These are phyloP conservation scores for Lepidopterella palustris DNA, from an alignment of 495 filamentous ascomycete species.

Conservation along the genomic window DNA sequence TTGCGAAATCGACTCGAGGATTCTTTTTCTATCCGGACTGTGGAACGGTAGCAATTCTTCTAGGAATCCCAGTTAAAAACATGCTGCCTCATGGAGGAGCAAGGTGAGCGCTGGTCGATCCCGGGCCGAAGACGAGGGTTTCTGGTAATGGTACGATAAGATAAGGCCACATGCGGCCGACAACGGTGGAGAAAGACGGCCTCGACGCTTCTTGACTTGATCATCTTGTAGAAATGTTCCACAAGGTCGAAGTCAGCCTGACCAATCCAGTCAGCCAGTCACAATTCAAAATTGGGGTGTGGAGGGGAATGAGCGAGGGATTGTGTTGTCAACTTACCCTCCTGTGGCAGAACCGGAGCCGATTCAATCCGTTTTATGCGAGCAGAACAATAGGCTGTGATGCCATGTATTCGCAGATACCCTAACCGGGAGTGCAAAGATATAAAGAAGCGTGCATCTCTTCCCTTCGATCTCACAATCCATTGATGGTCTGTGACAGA, in stretches of 20 bases:
- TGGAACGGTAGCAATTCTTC: slow-evolving; percentile 1
- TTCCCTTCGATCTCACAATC: neutral
- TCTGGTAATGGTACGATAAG: slow-evolving; percentile 1
- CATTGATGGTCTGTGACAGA: neutral
- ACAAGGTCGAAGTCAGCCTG: too few species aligned
- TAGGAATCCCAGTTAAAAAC: neutral
- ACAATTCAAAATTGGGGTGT: slow-evolving; percentile 8
- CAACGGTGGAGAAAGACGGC: slow-evolving; percentile 3
- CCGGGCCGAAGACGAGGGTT: neutral
- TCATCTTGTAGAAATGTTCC: neutral
- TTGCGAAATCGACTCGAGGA: slow-evolving; percentile 12
- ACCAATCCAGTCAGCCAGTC: slow-evolving; percentile 10
- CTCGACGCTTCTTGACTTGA: neutral
- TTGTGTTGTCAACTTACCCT: slow-evolving; percentile 15
- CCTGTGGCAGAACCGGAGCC: slow-evolving; percentile 13
- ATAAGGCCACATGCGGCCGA: neutral
- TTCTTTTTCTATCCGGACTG: slow-evolving; percentile 11
- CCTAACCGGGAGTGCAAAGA: neutral
- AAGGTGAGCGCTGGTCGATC: slow-evolving; percentile 1
- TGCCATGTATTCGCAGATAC: slow-evolving; percentile 9
- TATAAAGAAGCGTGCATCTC: slow-evolving; percentile 17
- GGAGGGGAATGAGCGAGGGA: slow-evolving; percentile 17
- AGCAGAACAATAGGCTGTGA: slow-evolving; percentile 14
- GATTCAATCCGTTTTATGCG: slow-evolving; percentile 23
- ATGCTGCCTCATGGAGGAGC: neutral